Evolutionary conservation across 2,329 filamentous ascomycete genomes (phyloP).

Genomic region (Fusarium musae): DNA sequence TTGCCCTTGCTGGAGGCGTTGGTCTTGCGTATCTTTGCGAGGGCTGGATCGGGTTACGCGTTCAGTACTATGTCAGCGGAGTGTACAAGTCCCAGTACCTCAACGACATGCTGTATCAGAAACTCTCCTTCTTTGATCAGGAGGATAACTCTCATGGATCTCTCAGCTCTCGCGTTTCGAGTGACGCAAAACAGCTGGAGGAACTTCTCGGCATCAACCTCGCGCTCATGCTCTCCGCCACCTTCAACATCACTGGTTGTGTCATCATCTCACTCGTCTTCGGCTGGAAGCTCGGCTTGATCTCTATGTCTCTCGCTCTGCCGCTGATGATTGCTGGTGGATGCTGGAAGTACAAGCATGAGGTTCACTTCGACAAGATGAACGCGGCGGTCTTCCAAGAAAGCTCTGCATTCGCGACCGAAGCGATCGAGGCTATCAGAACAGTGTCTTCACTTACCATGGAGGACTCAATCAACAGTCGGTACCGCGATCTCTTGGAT

Average conservation of each 20-base stretch:
- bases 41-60: slow-evolving; percentile 34
- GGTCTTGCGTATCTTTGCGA: slow-evolving; percentile 44
- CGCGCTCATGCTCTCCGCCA: slow-evolving; percentile 43
- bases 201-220: slow-evolving; percentile 48
- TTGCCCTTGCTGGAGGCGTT: slow-evolving; percentile 45
- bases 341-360: slow-evolving; percentile 55
- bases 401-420: slow-evolving; percentile 71
- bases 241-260: slow-evolving; percentile 48
- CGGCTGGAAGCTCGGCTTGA: slow-evolving; percentile 52
- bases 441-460: slow-evolving; percentile 70
- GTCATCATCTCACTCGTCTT: slow-evolving; percentile 46
- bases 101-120: slow-evolving; percentile 45
- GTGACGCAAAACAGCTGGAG: slow-evolving; percentile 49
- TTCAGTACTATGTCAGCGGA: slow-evolving; percentile 32
- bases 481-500: slow-evolving; percentile 51
- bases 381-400: slow-evolving; percentile 68
- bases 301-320: slow-evolving; percentile 51
- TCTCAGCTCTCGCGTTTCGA: slow-evolving; percentile 42
- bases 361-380: slow-evolving; percentile 66
- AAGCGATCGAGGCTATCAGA: slow-evolving; percentile 71
- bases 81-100: slow-evolving; percentile 46
- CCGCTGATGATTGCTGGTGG: slow-evolving; percentile 51
- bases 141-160: slow-evolving; percentile 45
- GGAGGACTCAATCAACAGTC: slow-evolving; percentile 63
- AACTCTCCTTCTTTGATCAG: slow-evolving; percentile 45